A percentile compares a stretch with the other conserved stretches of the same genome.
phyloP scores from a whole-genome alignment of 345 rosid genomes.

The Eutrema heterophyllum region DNA sequence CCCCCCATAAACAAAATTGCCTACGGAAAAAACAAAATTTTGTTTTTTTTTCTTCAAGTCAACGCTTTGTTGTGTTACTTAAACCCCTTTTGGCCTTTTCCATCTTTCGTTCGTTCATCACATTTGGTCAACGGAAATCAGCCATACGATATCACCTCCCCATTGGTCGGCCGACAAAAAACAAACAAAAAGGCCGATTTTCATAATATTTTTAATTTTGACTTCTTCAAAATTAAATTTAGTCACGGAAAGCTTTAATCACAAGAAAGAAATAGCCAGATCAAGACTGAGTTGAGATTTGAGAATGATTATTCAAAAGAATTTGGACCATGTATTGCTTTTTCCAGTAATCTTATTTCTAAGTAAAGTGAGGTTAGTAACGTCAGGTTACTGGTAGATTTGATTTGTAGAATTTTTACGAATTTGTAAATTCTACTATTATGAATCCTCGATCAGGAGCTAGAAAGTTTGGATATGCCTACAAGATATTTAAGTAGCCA shows the following conservation, averaged over 20 bases:
- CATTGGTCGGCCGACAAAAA: slow-evolving; percentile 1
- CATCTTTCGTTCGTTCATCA: neutral
- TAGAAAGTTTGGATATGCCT: neutral
- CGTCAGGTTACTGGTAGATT: neutral
- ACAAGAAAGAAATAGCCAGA: neutral
- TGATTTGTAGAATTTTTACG: neutral
- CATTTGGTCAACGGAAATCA: slow-evolving; percentile 6
- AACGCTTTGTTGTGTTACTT: slow-evolving; percentile 6
- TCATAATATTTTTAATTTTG: neutral
- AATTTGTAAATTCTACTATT: too few relatives aligned
- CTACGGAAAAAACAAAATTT: too few relatives aligned
- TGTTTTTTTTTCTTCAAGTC: neutral
- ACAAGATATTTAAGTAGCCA: neutral
- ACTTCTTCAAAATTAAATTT: neutral
- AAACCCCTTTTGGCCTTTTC: neutral
- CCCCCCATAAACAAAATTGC: too few relatives aligned
- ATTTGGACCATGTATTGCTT: neutral
- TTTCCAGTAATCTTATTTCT: neutral
- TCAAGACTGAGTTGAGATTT: too few relatives aligned
- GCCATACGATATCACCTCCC: neutral
- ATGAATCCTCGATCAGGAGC: neutral
- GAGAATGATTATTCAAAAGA: neutral
- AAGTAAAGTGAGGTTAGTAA: neutral
- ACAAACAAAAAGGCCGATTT: neutral
- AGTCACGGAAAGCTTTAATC: neutral